A percentile compares a stretch with the other conserved stretches of the same genome.
Conservation (phyloP, 2,329 filamentous ascomycete genomes). For the Cephalotrichum gorgonifer region DNA sequence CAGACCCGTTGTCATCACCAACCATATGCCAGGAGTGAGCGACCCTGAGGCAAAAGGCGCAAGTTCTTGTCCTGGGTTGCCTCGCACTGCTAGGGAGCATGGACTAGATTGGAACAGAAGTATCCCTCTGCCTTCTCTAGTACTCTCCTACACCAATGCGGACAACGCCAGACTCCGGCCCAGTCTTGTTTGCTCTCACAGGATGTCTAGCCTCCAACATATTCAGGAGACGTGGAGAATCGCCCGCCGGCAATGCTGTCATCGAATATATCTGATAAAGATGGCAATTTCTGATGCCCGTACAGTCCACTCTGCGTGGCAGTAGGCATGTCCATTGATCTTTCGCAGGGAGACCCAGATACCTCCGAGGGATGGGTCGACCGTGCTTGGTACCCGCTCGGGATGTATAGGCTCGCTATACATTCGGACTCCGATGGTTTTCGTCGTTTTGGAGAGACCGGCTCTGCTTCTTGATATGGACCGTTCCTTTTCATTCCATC, state of each 20-base stretch:
- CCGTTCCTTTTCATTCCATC: constrained; percentile 9
- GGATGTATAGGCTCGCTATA: too few relatives aligned
- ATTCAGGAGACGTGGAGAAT: background rate
- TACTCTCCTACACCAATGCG: too few relatives aligned
- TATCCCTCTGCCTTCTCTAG: too few relatives aligned
- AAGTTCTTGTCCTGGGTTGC: too few relatives aligned
- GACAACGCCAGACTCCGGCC: background rate
- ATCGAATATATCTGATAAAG: constrained; percentile 37
- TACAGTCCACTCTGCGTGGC: background rate
- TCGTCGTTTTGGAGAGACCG: background rate
- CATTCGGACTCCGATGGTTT: too few relatives aligned
- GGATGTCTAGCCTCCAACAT: background rate
- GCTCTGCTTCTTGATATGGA: background rate
- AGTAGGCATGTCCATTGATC: background rate
- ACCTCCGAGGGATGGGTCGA: background rate
- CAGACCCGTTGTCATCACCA: too few relatives aligned
- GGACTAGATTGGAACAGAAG: background rate
- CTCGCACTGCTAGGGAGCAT: background rate
- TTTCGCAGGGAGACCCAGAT: background rate
- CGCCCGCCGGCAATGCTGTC: constrained; percentile 11
- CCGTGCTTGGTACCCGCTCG: background rate
- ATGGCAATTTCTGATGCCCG: constrained; percentile 21
- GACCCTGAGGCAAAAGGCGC: too few relatives aligned
- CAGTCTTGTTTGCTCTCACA: background rate
- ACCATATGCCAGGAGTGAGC: too few relatives aligned